Base-by-base conservation (phyloP, 2,329 filamentous ascomycete genomes). In the Ophiostoma montium region DNA sequence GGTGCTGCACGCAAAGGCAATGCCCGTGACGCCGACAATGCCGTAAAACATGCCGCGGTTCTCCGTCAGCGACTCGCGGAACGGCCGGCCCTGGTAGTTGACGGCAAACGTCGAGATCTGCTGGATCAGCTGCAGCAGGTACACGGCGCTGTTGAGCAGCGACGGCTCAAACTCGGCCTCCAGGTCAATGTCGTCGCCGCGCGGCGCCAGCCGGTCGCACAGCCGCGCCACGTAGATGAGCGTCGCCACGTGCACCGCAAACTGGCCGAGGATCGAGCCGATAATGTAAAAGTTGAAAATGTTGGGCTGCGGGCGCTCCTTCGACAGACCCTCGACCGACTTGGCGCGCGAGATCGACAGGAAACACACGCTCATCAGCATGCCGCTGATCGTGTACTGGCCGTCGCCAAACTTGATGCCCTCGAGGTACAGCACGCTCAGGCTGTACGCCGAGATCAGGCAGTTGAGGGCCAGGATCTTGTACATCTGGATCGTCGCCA, bases 231-330 rank as follows among this genome's bases (percentile, higher is more conserved):
- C 83, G 67, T 95, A 98, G 62, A 98, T 89, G 44, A 98, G 72
- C 1, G 92, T 96, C 38, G 74, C 82, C 57, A 96, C 95, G 65
- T 98, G 92, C 48, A 98, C 81, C 35, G 90, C 90, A 61, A 98
- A 98, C 66, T 98, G 92, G 47, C 89, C 92, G 32, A 98, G 80
- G 52, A 98, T 92, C 16, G 89, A 95, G 39, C 92, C 90, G 57
- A 98, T 95, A 64, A 98, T 96, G 72, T 98, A 98, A 47, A 88
- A 76, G 70, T 98, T 98, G 75, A 96, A 96, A 62, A 98, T 98
- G 67, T 96, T 95, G 49, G 90, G 89, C 68, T 98, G 92, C 0
- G 92, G 92, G 35, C 92, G 84, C 67, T 98, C 92, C 69, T 95
- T 95, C 55, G 90, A 95, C 21, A 98, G 73, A 33, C 85, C 84